Base-by-base conservation (phyloP, 352 stramenopile species). In the Pythium brachiatum region DNA sequence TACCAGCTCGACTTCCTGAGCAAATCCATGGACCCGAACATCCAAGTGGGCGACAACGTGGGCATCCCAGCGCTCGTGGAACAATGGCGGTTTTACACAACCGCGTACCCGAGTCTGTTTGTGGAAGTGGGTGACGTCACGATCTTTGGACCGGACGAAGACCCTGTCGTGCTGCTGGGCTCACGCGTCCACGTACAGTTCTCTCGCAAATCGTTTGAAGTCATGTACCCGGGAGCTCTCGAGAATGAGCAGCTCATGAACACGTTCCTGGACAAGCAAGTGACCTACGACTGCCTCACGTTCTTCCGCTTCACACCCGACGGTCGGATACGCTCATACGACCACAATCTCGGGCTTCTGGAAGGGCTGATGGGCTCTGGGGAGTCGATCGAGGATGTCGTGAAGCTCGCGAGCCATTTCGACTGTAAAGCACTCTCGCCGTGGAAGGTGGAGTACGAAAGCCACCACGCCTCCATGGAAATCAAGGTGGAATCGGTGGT, bases 51-150 rank as follows among this genome's bases (percentile, higher is more conserved):
- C 18, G 47, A 62, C 27, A 11, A 52, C 27, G 20, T 62, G 1
- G 69, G 69, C 36, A 60, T 75, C 31, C 59, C 69, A 2, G 53
- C 57, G 9, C 39, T 72, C 47, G 47, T 75, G 15, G 60, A 72
- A 7, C 57, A 68, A 54, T 75, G 69, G 65, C 60, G 59, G n/a
- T 25, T 57, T 27, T 66, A 71, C 66, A 72, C 65, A n/a, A 43
- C 51, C n/a, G 47, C 38, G 23, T 53, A 76, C 34, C 34, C 61
- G 20, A 60, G 59, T 18, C 27, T 73, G 20, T 62, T 64, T 32
- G 61, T 76, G 23, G 53, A 71, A 31, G 34, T 74, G 43, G 64
- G 59, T 9, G 64, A 72, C 18, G 53, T 67, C 36, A 57, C 31
- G 44, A 26, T 60, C 9, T 38, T 57, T 26, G 64, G 64, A 0